Evolutionary conservation across 108 stramenopile genomes (phyloP), one percentile per base, ranked within the genome.

Genomic region (Nannochloropsis granulata): DNA sequence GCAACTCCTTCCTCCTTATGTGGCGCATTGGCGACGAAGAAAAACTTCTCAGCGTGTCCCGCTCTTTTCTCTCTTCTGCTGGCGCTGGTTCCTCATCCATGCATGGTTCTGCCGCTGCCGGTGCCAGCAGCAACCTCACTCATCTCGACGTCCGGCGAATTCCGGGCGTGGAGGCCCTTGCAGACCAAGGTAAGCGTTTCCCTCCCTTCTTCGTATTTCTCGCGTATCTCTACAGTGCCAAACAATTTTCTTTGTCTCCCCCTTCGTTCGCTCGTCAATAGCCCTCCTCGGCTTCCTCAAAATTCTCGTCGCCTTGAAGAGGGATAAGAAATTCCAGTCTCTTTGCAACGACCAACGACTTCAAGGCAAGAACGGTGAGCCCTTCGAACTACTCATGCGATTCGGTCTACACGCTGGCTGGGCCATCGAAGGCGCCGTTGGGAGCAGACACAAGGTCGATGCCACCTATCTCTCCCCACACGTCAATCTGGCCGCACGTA

Each of bases 401-500:
- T 91, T 93, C 44, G 93, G 93, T 12, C 85, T 94, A 80, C 93
- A 94, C 81, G 89, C 86, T 24, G 93, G 93, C 25, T 94, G 93
- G 93, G 93, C 93, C 45, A 94, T 95, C 0, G 96, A 96, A 83
- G 96, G 96, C 46, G 96, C 96, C 8, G 96, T 96, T 23, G 96
- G 96, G 8, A 92, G 92, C 46, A 86, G 91, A 56, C 90, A 96
- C 42, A 94, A 96, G 87, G 94, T 96, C 83, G 96, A 97, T 89
- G 96, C 96, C 43, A 97, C 96, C n/a, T 97, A 97, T 84, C 90
- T 97, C 12, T 95, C 94, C 21, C 96, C 96, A 19, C 95, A 95
- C 89, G 96, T 97, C 24, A 97, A 97, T 84, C 95, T 96, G 95
- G 94, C 96, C 24, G 93, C 94, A 10, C 90, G 96, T 78, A 95